Base-by-base conservation (phyloP, 2,329 filamentous ascomycete genomes). In the Penicillium janthinellum region DNA sequence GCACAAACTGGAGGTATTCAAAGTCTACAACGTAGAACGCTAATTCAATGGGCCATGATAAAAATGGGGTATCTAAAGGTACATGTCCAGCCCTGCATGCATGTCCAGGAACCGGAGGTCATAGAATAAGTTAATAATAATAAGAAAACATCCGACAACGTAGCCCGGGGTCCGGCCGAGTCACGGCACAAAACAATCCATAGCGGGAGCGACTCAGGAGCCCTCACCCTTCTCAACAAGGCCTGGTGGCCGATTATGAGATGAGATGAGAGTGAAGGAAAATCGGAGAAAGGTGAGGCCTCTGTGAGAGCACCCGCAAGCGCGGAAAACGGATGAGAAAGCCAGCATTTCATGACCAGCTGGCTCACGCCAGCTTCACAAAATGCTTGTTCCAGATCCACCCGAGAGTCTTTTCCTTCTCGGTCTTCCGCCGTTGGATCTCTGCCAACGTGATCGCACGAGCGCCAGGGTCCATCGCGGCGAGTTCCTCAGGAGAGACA, bases 321-420 rank as follows among this genome's bases (percentile, higher is more conserved):
- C 28, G 6, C n/a, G 35, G 10, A 10, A 8, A n/a, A 17, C 25
- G 12, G 45, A 22, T 8, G 6, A 51, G 20, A 5, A 15, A 28
- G 20, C 15, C 4, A 8, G 12, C 22, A 28, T 8, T 28, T 47
- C 44, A 25, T 37, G 22, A 47, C 15, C 2, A 15, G 22, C 2
- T 28, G 6, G 41, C 47, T 65, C 59, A 73, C 20, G 48, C 59
- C 15, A 86, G 72, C 56, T 82, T 82, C 44, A 90, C 90, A 82
- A 99, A 99, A 79, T 99, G 95, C 77, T 97, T 97, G 70, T 93
- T 96, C 95, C 95, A 99, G 70, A 99, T 96, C 95, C 95, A 99
- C 54, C 95, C 95, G 37, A 53, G 37, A 31, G 50, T 53, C 22
- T 41, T 41, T 15, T 53, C 50, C 15, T 53, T 53, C 50, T 53